phyloP scores from a whole-genome alignment of 352 stramenopile genomes.

The Phytophthora multivora region DNA sequence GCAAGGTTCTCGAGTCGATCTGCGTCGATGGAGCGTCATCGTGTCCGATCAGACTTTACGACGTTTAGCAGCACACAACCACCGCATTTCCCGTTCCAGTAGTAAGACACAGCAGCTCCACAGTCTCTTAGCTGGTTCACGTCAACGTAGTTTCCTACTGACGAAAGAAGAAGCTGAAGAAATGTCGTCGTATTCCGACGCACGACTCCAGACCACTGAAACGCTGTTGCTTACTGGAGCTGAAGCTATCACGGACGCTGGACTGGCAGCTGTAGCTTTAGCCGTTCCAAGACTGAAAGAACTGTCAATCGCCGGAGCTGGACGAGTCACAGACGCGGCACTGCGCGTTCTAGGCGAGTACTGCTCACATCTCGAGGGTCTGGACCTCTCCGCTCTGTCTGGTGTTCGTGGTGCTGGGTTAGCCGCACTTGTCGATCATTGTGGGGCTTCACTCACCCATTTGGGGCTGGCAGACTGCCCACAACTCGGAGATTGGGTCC shows the following conservation, averaged over 20 bases:
- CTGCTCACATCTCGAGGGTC: slow-evolving; percentile 48
- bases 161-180: slow-evolving; percentile 15
- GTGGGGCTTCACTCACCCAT: slow-evolving; percentile 29
- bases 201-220: slow-evolving; percentile 39
- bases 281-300: slow-evolving; percentile 55
- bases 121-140: slow-evolving; percentile 1
- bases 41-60: slow-evolving; percentile 67
- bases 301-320: slow-evolving; percentile 55
- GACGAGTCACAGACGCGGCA: slow-evolving; percentile 56
- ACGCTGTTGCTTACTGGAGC: slow-evolving; percentile 66
- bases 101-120: slow-evolving; percentile 21
- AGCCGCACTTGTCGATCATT: slow-evolving; percentile 67
- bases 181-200: slow-evolving; percentile 10
- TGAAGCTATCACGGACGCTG: slow-evolving; percentile 65
- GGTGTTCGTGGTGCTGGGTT: slow-evolving; percentile 63
- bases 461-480: slow-evolving; percentile 59
- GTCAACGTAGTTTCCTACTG: slow-evolving; percentile 7
- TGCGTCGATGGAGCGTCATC: slow-evolving; percentile 73
- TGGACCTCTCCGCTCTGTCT: slow-evolving; percentile 59
- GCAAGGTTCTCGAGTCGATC: slow-evolving; percentile 49
- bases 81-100: slow-evolving; percentile 38
- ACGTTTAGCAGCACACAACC: slow-evolving; percentile 69
- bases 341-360: slow-evolving; percentile 55
- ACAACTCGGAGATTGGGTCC: slow-evolving; percentile 70
- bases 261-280: slow-evolving; percentile 56